Evolutionary conservation across 371 early-diverging fungal genomes (phyloP).

Genomic region (Fennellomyces sp.): DNA sequence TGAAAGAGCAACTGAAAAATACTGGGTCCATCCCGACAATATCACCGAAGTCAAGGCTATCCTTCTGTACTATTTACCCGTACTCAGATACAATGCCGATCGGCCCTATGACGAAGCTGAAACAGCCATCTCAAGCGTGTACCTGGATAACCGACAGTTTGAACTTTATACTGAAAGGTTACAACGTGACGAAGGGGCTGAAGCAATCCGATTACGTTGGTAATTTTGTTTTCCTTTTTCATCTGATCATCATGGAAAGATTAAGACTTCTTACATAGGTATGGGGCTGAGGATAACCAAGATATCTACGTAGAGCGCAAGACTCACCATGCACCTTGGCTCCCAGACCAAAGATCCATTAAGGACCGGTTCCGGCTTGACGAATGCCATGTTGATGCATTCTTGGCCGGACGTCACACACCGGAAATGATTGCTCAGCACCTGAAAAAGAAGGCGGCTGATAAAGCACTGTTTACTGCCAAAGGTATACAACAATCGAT

Average conservation of each 20-base stretch:
- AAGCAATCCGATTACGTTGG: constrained; percentile 94
- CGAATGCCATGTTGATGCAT: constrained; percentile 42
- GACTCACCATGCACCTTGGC: constrained; percentile 97
- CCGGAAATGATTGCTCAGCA: constrained; percentile 65
- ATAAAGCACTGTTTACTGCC: constrained; percentile 71
- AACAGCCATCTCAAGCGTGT: constrained; percentile 85
- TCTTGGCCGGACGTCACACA: constrained; percentile 80
- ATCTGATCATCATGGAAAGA: too few relatives aligned
- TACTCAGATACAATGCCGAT: constrained; percentile 78
- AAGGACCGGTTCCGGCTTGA: constrained; percentile 64
- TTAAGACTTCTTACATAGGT: too few relatives aligned
- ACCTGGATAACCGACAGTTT: constrained; percentile 94
- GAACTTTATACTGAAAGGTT: constrained; percentile 92
- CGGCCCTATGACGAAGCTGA: constrained; percentile 57
- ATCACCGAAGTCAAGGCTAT: constrained; percentile 94
- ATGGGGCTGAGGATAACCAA: constrained; percentile 66
- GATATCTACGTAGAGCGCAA: constrained; percentile 98
- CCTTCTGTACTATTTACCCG: constrained; percentile 95
- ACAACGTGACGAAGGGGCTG: constrained; percentile 93
- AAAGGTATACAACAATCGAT: constrained; percentile 83
- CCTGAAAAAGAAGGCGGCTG: constrained; percentile 65
- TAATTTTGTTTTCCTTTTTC: too few relatives aligned
- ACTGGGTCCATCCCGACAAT: constrained; percentile 99
- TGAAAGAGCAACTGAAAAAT: constrained; percentile 92
- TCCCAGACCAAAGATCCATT: constrained; percentile 90